These are phyloP conservation scores for Colletotrichum sp. DNA, from an alignment of 2,329 filamentous ascomycete genomes.

Conservation along the genomic window DNA sequence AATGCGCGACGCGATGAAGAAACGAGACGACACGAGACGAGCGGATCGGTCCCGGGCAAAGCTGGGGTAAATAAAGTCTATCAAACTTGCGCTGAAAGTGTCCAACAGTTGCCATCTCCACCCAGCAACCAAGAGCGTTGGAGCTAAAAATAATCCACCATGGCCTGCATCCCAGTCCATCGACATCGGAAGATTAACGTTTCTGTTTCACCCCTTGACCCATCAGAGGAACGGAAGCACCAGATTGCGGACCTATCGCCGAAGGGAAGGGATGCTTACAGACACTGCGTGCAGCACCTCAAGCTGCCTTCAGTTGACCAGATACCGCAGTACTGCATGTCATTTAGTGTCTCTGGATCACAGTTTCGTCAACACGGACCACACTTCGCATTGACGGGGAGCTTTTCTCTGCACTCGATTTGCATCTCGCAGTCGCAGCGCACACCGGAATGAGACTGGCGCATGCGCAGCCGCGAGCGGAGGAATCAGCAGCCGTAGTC, in stretches of 20 bases:
- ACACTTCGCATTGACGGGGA: background rate
- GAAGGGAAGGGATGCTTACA: background rate
- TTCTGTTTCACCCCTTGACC: constrained; percentile 19
- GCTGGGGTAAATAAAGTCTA: constrained; percentile 16
- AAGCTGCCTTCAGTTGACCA: background rate
- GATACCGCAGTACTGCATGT: background rate
- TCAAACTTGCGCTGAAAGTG: background rate
- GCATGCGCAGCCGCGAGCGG: background rate
- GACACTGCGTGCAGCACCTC: background rate
- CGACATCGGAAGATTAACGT: constrained; percentile 22
- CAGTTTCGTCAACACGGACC: background rate
- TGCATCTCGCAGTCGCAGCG: constrained; percentile 4
- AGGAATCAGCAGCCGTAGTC: background rate
- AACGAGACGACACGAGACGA: constrained; percentile 13
- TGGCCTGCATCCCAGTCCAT: constrained; percentile 17
- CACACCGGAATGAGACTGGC: background rate
- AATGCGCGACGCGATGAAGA: background rate
- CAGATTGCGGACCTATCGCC: background rate
- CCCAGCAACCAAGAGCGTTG: background rate
- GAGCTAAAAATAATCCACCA: constrained; percentile 21
- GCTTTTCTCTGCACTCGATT: background rate
- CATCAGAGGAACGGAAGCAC: constrained; percentile 14
- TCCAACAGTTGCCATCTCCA: background rate
- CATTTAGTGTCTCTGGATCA: background rate
- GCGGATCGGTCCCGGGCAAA: constrained; percentile 17